These are phyloP conservation scores for Magnolia kwangsiensis DNA, from an alignment of 164 flowering plant species.

Conservation along the genomic window DNA sequence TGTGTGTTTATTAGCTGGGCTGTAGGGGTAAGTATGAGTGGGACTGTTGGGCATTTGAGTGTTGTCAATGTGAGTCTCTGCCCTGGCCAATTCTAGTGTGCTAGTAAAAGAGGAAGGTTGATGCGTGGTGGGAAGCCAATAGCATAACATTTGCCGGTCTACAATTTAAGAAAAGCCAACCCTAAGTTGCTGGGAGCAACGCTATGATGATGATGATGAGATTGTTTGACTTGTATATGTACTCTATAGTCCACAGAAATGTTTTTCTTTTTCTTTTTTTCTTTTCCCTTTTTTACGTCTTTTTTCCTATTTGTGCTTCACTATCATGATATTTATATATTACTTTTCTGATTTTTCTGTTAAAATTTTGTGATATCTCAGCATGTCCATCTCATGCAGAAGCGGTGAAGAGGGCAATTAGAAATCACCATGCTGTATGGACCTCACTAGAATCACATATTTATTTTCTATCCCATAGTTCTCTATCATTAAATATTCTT, in stretches of 20 bases:
- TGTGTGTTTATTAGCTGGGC: background rate
- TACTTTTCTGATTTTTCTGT: background rate
- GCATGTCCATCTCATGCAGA: constrained; percentile 49
- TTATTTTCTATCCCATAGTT: constrained; percentile 4
- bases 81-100: background rate
- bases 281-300: background rate
- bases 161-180: background rate
- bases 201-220: background rate
- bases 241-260: background rate
- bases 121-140: background rate
- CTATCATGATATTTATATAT: background rate
- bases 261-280: too few relatives aligned
- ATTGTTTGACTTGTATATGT: background rate
- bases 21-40: background rate
- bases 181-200: background rate
- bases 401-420: constrained; percentile 58
- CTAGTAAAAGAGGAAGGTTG: background rate
- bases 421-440: constrained; percentile 56
- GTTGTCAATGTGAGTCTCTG: background rate
- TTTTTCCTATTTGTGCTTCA: background rate
- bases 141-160: background rate
- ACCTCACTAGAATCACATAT: constrained; percentile 6
- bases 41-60: background rate
- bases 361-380: constrained; percentile 30
- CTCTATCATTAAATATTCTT: background rate